Percentiles rank a stretch among this genome's conserved stretches.
Conservation (phyloP, 257 asterid genomes). For the Capsicum chinense region DNA sequence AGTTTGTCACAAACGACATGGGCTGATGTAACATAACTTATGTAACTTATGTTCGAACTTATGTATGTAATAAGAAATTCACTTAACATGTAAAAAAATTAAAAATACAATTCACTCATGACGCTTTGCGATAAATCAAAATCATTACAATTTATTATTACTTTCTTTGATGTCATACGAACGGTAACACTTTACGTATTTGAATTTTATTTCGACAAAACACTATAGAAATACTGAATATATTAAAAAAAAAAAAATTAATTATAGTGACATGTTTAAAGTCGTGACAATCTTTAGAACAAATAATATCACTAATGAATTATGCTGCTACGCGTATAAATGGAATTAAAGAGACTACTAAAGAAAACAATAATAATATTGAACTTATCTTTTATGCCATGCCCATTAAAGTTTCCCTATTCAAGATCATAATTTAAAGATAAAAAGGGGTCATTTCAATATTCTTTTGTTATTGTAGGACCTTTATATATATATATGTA, state of each 20-base stretch:
- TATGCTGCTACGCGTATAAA: neutral
- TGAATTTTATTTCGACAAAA: too few relatives aligned
- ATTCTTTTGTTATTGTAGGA: constrained; percentile 1
- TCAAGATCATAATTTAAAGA: neutral
- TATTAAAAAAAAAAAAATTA: too few relatives aligned
- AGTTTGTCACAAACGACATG: neutral
- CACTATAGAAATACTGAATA: too few relatives aligned
- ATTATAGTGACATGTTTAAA: too few relatives aligned
- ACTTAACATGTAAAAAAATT: neutral
- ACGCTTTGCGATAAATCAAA: too few relatives aligned
- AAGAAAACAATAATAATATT: neutral
- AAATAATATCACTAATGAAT: too few relatives aligned
- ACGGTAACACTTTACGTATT: neutral
- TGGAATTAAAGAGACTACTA: neutral
- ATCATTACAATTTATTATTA: neutral
- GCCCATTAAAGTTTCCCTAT: neutral
- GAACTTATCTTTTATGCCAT: neutral
- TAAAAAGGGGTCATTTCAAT: neutral
- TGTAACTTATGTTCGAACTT: neutral
- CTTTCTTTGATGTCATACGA: neutral
- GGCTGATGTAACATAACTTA: neutral
- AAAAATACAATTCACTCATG: too few relatives aligned
- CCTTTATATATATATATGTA: neutral
- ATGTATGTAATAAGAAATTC: neutral
- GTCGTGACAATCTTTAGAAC: too few relatives aligned